Conservation (phyloP, 768 basidiomycete genomes). For the Holtermannia corniformis region DNA sequence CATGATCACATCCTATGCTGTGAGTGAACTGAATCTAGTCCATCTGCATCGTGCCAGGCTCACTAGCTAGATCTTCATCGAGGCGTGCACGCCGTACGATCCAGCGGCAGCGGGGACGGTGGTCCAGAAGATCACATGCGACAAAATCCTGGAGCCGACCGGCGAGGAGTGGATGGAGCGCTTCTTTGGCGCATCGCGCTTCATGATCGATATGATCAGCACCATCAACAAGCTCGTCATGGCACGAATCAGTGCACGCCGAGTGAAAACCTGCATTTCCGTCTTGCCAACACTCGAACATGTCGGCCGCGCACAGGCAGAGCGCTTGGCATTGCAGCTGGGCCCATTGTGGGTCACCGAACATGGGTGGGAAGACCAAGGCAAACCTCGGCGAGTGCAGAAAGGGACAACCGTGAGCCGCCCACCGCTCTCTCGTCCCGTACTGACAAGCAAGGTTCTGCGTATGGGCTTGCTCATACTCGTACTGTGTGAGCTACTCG, state of each 20-base stretch:
- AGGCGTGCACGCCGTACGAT: constrained; percentile 2
- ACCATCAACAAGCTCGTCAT: constrained; percentile 6
- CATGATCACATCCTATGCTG: constrained; percentile 9
- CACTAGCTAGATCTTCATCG: not conserved
- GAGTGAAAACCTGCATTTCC: too few species aligned
- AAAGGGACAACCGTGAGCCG: not conserved
- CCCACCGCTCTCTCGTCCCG: too few species aligned
- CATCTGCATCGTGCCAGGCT: not conserved
- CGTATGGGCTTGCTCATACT: constrained; percentile 2
- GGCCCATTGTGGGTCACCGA: not conserved
- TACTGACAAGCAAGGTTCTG: not conserved
- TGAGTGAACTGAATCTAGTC: too few species aligned
- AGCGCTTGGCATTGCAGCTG: not conserved
- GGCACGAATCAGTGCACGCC: not conserved
- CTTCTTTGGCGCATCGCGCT: constrained; percentile 7
- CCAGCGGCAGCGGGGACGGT: not conserved
- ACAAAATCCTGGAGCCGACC: not conserved
- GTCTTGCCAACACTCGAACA: too few species aligned
- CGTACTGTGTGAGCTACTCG: constrained; percentile 10
- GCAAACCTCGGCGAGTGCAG: constrained; percentile 2
- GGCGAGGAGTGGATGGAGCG: constrained; percentile 9
- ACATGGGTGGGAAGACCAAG: not conserved
- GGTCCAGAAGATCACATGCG: not conserved
- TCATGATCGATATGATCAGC: constrained; percentile 2
- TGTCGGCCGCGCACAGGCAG: not conserved